phyloP scores from a whole-genome alignment of 2,329 filamentous ascomycete species.

The Penicillium hesseltinei region DNA sequence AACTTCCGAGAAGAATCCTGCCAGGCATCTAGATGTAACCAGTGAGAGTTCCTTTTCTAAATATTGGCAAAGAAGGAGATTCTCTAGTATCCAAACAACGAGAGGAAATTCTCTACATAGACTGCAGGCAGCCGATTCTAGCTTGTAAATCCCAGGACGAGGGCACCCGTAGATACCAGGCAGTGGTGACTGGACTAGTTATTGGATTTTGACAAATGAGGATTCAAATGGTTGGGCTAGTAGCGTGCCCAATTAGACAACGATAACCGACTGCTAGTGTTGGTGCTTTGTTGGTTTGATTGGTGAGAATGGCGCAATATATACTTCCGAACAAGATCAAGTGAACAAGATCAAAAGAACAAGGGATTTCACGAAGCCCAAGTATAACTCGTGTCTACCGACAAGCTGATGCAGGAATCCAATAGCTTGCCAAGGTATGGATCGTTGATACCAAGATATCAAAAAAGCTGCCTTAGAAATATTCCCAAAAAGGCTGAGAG shows the following conservation, averaged over 20 bases:
- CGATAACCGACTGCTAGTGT: conserved; percentile 40
- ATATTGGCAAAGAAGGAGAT: conserved; percentile 51
- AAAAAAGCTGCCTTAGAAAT: not conserved
- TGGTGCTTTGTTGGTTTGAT: not conserved
- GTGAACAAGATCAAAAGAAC: conserved; percentile 35
- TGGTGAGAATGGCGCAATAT: not conserved
- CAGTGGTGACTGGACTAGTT: conserved; percentile 49
- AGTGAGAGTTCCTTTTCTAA: conserved; percentile 43
- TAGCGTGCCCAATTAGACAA: conserved; percentile 40
- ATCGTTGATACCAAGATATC: not conserved
- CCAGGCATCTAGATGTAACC: conserved; percentile 53
- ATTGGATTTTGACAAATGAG: conserved; percentile 46
- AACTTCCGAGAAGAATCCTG: conserved; percentile 47
- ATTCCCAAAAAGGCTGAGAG: conserved; percentile 11
- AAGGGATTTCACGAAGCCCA: not conserved
- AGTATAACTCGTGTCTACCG: conserved; percentile 10
- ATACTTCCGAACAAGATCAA: conserved; percentile 34
- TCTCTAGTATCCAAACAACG: conserved; percentile 54
- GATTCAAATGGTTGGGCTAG: conserved; percentile 42
- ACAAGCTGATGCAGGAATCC: conserved; percentile 20
- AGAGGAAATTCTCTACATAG: conserved; percentile 47
- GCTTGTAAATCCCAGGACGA: conserved; percentile 47
- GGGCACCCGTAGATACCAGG: conserved; percentile 47
- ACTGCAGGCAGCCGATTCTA: conserved; percentile 46
- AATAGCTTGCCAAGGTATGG: not conserved